Evolutionary conservation across 1,284 basidiomycete genomes (phyloP).

Genomic region (Porphyrellus sp.): DNA sequence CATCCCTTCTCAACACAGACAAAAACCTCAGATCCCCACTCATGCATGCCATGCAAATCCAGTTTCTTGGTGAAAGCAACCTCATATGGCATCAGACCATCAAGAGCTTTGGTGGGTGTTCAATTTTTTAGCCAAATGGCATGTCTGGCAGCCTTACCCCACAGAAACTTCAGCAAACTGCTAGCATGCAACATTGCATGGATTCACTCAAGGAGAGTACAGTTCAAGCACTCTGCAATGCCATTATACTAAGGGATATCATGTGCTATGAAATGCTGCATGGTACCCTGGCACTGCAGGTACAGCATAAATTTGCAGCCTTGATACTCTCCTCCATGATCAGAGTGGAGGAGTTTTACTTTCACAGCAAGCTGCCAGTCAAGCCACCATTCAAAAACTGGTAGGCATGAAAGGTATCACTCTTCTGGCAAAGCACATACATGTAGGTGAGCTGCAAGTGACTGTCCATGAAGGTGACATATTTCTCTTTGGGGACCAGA

Average conservation of each 20-base stretch:
- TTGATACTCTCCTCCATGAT: not conserved
- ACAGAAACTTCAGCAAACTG: not conserved
- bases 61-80: not conserved
- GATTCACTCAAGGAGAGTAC: not conserved
- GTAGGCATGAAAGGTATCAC: too few relatives aligned
- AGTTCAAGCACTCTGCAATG: not conserved
- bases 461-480: too few relatives aligned
- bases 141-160: not conserved
- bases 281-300: not conserved
- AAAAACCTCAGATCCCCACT: not conserved
- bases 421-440: too few relatives aligned
- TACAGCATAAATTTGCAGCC: not conserved
- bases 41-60: not conserved
- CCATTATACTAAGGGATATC: constrained; percentile 4
- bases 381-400: not conserved
- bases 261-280: not conserved
- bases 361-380: not conserved
- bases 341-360: not conserved
- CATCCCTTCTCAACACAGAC: not conserved
- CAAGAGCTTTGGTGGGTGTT: not conserved
- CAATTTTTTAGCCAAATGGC: not conserved
- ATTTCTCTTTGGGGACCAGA: too few relatives aligned
- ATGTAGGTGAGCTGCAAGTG: too few relatives aligned
- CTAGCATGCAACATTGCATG: constrained; percentile 1
- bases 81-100: not conserved